Conservation (phyloP, 2,329 filamentous ascomycete genomes). For the Arthrobotrys sphaeroides region DNA sequence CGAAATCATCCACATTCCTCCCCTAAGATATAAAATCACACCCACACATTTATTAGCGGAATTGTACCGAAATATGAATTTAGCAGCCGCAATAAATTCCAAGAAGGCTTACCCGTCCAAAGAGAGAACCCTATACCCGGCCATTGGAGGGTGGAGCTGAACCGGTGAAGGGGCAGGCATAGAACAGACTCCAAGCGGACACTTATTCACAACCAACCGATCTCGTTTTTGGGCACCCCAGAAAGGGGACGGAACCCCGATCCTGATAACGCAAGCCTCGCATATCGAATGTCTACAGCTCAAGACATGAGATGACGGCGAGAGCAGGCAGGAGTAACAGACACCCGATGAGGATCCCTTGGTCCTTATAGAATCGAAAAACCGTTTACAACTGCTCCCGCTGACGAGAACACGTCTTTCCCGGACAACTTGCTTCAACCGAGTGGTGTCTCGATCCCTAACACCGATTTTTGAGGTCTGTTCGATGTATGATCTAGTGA, state of each 20-base stretch:
- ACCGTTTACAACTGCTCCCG: background rate
- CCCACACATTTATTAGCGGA: too few species aligned
- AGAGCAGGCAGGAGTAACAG: slow-evolving; percentile 8
- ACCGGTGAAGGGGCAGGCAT: background rate
- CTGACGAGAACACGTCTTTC: background rate
- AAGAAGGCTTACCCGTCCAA: background rate
- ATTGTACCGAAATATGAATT: too few species aligned
- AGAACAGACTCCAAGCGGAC: background rate
- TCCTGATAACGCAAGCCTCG: slow-evolving; percentile 7
- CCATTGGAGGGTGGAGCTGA: background rate
- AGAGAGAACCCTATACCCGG: background rate
- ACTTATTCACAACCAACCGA: background rate
- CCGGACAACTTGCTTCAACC: background rate
- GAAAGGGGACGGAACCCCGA: background rate
- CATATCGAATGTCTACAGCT: slow-evolving; percentile 1
- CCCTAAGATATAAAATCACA: background rate
- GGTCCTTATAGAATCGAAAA: background rate
- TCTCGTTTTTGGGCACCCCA: background rate
- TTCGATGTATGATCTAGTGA: background rate
- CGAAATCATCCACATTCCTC: background rate
- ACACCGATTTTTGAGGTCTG: background rate
- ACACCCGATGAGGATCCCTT: background rate
- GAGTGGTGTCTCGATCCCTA: background rate
- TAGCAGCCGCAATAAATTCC: too few species aligned
- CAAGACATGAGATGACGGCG: background rate